Evolutionary conservation across 164 flowering plant genomes (phyloP).

Genomic region (Taxillus chinensis): DNA sequence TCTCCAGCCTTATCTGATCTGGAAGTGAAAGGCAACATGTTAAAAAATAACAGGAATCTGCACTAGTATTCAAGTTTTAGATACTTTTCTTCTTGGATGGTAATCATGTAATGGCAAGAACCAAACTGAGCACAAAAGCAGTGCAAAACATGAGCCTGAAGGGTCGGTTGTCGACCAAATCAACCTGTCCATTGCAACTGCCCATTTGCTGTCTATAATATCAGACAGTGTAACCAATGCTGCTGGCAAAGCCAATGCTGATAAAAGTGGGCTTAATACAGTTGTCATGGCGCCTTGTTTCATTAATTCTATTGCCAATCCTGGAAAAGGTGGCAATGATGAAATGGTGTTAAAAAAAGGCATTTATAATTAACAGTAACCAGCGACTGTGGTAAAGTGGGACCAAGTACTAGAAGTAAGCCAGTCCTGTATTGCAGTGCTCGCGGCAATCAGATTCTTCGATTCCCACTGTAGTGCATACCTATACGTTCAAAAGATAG

Average conservation of each 20-base stretch:
- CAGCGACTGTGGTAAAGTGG: neutral
- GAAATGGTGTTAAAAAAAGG: too few relatives aligned
- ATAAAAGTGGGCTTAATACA: neutral
- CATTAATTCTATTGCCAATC: neutral
- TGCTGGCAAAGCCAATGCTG: neutral
- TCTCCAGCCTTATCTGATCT: neutral
- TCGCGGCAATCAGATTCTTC: neutral
- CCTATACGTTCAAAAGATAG: neutral
- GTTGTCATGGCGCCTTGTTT: slow-evolving; percentile 1
- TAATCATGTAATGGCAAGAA: neutral
- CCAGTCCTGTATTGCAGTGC: slow-evolving; percentile 1
- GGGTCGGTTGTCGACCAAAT: too few relatives aligned
- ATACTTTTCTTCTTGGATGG: neutral
- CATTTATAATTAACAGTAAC: too few relatives aligned
- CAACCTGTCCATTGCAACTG: slow-evolving; percentile 2
- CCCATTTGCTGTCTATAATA: slow-evolving; percentile 1
- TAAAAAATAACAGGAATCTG: neutral
- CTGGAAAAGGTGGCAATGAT: neutral
- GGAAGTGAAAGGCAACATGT: neutral
- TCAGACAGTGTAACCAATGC: neutral
- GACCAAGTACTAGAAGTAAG: neutral
- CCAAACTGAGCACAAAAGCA: too few relatives aligned
- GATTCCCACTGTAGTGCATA: slow-evolving; percentile 1
- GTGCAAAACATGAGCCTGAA: too few relatives aligned
- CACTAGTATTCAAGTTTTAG: neutral